Percentiles rank a stretch among this genome's conserved stretches.
These are phyloP conservation scores for Aleurites moluccanus DNA, from an alignment of 441 rosid species.

Conservation along the genomic window DNA sequence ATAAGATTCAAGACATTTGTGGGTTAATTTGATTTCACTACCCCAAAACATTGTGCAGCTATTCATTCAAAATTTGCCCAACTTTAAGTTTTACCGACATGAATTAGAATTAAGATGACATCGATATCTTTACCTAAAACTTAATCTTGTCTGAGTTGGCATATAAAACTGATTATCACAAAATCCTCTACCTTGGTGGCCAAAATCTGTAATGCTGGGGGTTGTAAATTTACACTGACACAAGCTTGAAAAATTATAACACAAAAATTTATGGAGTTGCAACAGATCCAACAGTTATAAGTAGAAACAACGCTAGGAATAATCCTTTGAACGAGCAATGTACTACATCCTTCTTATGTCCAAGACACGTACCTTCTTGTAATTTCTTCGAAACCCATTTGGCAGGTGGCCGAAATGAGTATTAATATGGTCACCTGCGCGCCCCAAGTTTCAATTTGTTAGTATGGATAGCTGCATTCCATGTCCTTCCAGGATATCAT, in stretches of 20 bases:
- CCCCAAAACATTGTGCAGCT: background rate
- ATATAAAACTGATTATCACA: background rate
- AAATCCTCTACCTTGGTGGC: background rate
- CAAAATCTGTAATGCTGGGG: background rate
- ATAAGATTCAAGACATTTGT: too few species aligned
- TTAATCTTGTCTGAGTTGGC: background rate
- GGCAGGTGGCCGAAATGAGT: background rate
- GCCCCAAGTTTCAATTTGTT: constrained; percentile 22
- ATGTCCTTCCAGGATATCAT: constrained; percentile 88
- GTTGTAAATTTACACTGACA: background rate
- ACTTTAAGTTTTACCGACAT: background rate
- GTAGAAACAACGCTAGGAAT: background rate
- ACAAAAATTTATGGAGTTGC: background rate
- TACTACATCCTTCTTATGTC: too few species aligned
- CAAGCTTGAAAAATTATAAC: background rate
- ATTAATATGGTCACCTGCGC: background rate
- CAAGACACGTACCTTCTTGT: background rate
- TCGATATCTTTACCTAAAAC: background rate
- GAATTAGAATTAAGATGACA: too few species aligned
- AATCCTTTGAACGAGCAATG: background rate
- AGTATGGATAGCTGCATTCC: constrained; percentile 55
- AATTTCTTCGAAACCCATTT: background rate
- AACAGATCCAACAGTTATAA: background rate
- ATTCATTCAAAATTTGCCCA: background rate
- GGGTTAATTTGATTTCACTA: background rate